These are phyloP conservation scores for Tolypocladium tundrense DNA, from an alignment of 2,329 filamentous ascomycete genomes.

Conservation along the genomic window DNA sequence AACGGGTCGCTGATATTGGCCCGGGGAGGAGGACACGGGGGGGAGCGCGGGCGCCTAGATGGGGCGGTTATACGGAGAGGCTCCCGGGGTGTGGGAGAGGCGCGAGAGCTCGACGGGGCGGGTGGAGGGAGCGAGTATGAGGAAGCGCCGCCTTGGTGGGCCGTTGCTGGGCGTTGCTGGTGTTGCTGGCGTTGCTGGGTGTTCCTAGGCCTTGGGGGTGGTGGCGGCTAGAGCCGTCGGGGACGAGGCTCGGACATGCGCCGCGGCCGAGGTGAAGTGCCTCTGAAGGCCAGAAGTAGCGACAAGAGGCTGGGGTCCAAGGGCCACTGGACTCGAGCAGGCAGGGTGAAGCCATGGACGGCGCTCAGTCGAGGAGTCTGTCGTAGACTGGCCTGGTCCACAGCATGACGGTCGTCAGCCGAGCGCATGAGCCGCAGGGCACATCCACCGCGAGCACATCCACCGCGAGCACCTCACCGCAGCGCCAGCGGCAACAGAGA, in stretches of 20 bases:
- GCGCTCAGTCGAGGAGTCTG: too few species aligned
- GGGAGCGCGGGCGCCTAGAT: conserved; percentile 8
- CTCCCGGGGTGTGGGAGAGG: neutral
- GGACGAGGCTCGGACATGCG: neutral
- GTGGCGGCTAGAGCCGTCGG: neutral
- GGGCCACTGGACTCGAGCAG: neutral
- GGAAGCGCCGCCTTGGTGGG: neutral
- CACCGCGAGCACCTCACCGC: neutral
- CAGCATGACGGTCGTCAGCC: neutral
- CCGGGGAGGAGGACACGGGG: conserved; percentile 14
- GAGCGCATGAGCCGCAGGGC: too few species aligned
- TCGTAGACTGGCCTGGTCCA: too few species aligned
- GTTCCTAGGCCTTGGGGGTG: neutral
- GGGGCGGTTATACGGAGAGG: neutral
- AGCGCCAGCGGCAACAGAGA: neutral
- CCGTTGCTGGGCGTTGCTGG: neutral
- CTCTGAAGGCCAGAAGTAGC: too few species aligned
- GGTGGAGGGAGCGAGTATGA: neutral
- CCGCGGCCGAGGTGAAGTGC: too few species aligned
- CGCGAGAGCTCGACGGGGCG: neutral
- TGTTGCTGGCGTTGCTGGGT: neutral
- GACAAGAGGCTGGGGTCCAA: neutral
- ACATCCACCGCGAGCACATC: too few species aligned
- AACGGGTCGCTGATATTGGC: conserved; percentile 42
- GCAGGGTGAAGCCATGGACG: neutral